phyloP scores from a whole-genome alignment of 1,284 basidiomycete species.

The Cryptococcus jaspeensis region DNA sequence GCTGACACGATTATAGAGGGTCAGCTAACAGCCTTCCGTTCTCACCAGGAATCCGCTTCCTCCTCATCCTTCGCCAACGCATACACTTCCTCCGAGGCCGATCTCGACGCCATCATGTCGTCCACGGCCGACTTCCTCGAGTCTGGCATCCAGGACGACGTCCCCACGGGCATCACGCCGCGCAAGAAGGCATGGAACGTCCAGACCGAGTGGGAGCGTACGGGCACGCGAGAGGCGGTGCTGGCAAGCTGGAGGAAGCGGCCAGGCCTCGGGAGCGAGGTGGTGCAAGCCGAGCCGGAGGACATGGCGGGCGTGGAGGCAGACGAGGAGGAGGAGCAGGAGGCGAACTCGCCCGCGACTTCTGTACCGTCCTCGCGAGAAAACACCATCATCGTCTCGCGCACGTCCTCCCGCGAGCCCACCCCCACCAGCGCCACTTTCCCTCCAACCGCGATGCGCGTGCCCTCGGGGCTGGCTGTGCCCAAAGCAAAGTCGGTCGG shows the following conservation, averaged over 20 bases:
- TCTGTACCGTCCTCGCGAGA: neutral
- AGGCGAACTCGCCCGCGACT: neutral
- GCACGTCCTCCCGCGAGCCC: constrained; percentile 5
- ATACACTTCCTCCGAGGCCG: constrained; percentile 19
- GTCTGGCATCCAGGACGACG: constrained; percentile 47
- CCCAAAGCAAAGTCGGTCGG: neutral
- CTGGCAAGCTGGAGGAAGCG: constrained; percentile 24
- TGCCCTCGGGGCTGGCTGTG: neutral
- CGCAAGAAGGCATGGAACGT: constrained; percentile 49
- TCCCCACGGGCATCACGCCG: constrained; percentile 54
- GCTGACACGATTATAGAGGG: neutral
- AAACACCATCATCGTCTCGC: neutral
- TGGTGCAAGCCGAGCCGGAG: neutral
- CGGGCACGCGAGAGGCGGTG: constrained; percentile 41
- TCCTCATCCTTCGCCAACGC: constrained; percentile 18
- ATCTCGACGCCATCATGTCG: constrained; percentile 29
- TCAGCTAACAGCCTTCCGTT: constrained; percentile 5
- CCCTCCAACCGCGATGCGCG: neutral
- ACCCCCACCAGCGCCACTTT: neutral
- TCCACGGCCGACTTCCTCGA: constrained; percentile 40
- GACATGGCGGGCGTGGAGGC: neutral
- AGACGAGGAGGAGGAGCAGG: neutral
- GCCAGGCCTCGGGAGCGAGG: neutral
- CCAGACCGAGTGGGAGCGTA: constrained; percentile 43
- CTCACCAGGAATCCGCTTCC: constrained; percentile 26